A percentile compares a stretch with the other conserved stretches of the same genome.
Evolutionary conservation across 805 yeast species (phyloP).

Genomic region (Lipomyces spencermartinsiae): DNA sequence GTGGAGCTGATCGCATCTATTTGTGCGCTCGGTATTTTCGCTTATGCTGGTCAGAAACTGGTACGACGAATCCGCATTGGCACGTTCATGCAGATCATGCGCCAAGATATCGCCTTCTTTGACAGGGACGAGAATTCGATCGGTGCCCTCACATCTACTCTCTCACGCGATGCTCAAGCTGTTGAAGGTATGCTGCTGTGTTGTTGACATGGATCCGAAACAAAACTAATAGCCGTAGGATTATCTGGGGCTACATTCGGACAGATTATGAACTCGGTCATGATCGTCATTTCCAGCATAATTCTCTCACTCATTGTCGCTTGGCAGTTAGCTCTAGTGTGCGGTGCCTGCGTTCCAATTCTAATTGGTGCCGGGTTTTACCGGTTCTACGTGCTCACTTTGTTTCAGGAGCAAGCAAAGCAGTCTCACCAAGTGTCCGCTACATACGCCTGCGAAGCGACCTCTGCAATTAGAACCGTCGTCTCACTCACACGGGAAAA

Average conservation of each 20-base stretch:
- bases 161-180: constrained; percentile 44
- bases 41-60: constrained; percentile 38
- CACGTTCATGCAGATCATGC: constrained; percentile 40
- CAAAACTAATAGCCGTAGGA: constrained; percentile 4
- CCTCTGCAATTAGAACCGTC: constrained; percentile 52
- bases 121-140: constrained; percentile 43
- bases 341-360: constrained; percentile 48
- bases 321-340: constrained; percentile 54
- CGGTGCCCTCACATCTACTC: constrained; percentile 42
- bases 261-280: constrained; percentile 45
- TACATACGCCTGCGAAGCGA: constrained; percentile 51
- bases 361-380: constrained; percentile 51
- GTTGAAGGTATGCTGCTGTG: constrained; percentile 39
- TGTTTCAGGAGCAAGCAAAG: constrained; percentile 49
- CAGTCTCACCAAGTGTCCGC: constrained; percentile 50
- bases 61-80: constrained; percentile 41
- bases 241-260: constrained; percentile 45
- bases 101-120: constrained; percentile 45
- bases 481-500: constrained; percentile 52
- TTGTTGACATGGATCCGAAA: background rate
- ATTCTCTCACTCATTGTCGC: constrained; percentile 50
- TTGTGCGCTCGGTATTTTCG: constrained; percentile 33
- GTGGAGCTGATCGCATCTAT: constrained; percentile 29
- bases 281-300: constrained; percentile 50
- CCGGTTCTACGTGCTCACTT: constrained; percentile 47